phyloP scores from a whole-genome alignment of 2,329 filamentous ascomycete species.

The Aureobasidium sp. region DNA sequence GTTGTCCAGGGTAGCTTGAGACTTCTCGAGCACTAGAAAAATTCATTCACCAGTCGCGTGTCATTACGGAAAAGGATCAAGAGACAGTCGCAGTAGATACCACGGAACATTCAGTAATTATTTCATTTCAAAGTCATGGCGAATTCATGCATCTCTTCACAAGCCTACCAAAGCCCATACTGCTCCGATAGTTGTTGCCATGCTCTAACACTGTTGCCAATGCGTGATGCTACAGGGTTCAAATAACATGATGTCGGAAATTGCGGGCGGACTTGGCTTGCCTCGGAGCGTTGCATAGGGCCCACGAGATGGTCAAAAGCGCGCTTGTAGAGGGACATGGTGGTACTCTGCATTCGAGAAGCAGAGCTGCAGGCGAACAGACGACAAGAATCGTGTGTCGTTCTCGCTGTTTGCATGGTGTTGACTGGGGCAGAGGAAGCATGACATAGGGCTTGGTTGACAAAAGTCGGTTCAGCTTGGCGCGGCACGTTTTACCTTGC shows the following conservation, averaged over 20 bases:
- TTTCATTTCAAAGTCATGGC: slow-evolving; percentile 10
- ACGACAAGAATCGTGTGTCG: neutral
- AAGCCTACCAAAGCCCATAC: neutral
- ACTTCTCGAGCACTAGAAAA: slow-evolving; percentile 54
- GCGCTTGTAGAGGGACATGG: neutral
- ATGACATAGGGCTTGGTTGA: neutral
- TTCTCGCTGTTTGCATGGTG: neutral
- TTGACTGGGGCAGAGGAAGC: neutral
- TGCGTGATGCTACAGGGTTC: neutral
- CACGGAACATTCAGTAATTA: slow-evolving; percentile 13
- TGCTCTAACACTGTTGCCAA: neutral
- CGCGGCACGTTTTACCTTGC: slow-evolving; percentile 3
- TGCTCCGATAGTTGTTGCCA: too few species aligned
- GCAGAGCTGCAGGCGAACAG: neutral
- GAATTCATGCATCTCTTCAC: slow-evolving; percentile 6
- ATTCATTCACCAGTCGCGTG: neutral
- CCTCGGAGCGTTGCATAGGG: neutral
- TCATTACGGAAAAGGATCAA: slow-evolving; percentile 7
- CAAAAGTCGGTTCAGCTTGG: neutral
- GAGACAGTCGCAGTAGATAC: slow-evolving; percentile 13
- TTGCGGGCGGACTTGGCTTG: neutral
- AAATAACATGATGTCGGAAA: neutral
- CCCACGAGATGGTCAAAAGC: neutral
- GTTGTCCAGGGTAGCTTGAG: slow-evolving; percentile 95
- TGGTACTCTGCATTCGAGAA: neutral